Conservation (phyloP, 106 monocot species). For the Dendrobium nobile region DNA sequence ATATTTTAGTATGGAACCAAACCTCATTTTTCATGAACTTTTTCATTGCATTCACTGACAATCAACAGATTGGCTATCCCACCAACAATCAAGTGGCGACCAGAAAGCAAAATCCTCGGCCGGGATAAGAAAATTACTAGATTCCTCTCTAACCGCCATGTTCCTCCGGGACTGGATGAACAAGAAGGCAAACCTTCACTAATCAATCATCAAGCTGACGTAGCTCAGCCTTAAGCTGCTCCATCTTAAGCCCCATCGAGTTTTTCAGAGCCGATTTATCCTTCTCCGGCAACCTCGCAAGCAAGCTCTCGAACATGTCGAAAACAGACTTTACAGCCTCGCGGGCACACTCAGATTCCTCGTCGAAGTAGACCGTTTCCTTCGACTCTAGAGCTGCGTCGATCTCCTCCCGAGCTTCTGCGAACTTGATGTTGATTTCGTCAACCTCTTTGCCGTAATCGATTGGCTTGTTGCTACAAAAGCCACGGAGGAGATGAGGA, state of each 20-base stretch:
- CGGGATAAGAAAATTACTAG: too few relatives aligned
- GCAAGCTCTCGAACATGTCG: slow-evolving; percentile 49
- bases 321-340: slow-evolving; percentile 69
- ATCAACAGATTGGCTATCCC: too few relatives aligned
- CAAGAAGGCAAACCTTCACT: neutral
- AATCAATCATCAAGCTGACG: slow-evolving; percentile 64
- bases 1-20: too few relatives aligned
- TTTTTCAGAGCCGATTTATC: slow-evolving; percentile 50
- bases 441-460: slow-evolving; percentile 67
- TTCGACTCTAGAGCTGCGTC: slow-evolving; percentile 95
- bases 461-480: slow-evolving; percentile 10
- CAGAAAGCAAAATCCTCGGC: too few relatives aligned
- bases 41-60: too few relatives aligned
- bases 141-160: neutral
- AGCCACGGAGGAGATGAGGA: slow-evolving; percentile 8
- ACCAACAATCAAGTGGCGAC: too few relatives aligned
- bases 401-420: slow-evolving; percentile 96
- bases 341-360: slow-evolving; percentile 90
- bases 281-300: slow-evolving; percentile 54
- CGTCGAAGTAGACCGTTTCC: slow-evolving; percentile 96
- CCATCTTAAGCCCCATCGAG: slow-evolving; percentile 99
- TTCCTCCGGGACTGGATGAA: neutral
- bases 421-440: slow-evolving; percentile 97
- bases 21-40: too few relatives aligned
- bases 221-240: slow-evolving; percentile 96